phyloP scores from a whole-genome alignment of 176 grass and related monocot genomes.

The Juncus effusus region DNA sequence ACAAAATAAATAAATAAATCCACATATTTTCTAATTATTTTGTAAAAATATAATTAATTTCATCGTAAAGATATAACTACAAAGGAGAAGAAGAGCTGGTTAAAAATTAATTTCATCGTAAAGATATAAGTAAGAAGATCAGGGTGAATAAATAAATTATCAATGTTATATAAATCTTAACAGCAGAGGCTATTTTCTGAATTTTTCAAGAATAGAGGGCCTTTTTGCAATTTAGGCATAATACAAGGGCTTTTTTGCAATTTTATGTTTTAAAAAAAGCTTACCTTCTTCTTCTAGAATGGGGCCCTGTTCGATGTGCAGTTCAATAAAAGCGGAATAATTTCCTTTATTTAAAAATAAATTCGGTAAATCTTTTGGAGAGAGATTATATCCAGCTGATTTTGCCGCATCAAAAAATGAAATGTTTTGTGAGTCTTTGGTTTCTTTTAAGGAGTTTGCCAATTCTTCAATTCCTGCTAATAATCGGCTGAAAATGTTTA shows the following conservation, averaged over 20 bases:
- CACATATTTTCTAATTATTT: constrained; percentile 4
- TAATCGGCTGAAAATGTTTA: constrained; percentile 71
- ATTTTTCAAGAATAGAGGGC: too few relatives aligned
- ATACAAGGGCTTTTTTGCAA: too few relatives aligned
- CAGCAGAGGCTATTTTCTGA: not conserved
- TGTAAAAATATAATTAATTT: not conserved
- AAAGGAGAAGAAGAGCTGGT: too few relatives aligned
- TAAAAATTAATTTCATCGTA: too few relatives aligned
- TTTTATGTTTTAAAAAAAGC: not conserved
- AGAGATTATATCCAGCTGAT: constrained; percentile 67
- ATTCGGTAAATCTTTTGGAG: constrained; percentile 46
- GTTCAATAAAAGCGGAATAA: constrained; percentile 89
- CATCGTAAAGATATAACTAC: too few relatives aligned
- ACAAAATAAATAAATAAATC: constrained; percentile 16
- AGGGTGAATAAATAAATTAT: not conserved
- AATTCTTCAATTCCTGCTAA: constrained; percentile 63
- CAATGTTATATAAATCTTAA: not conserved
- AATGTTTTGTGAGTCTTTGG: constrained; percentile 68
- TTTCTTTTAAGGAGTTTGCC: constrained; percentile 52
- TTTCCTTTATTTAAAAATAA: constrained; percentile 63
- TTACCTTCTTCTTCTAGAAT: constrained; percentile 95
- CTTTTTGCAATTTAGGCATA: too few relatives aligned
- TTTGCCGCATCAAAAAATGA: constrained; percentile 83
- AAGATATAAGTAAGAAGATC: too few relatives aligned
- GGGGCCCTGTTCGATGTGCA: constrained; percentile 95